Evolutionary conservation across 1,139 yeast species (phyloP).

Genomic region (Sugiyamaella xylanicola): DNA sequence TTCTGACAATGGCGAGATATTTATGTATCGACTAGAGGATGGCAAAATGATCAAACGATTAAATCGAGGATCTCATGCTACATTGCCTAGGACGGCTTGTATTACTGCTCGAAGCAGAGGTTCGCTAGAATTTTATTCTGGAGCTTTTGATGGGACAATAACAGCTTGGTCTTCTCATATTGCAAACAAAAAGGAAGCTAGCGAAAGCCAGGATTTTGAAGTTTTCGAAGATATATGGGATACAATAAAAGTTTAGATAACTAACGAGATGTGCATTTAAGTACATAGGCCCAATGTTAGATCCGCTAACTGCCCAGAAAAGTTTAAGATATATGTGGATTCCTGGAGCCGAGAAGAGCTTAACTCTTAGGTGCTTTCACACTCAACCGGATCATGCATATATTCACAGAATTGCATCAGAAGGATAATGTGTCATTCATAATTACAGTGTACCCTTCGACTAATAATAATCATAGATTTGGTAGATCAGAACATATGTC

Average conservation of each 20-base stretch:
- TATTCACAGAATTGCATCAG: no score
- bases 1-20: conserved; percentile 77
- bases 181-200: conserved; percentile 5
- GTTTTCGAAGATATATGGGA: conserved; percentile 17
- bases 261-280: no score
- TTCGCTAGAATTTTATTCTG: conserved; percentile 37
- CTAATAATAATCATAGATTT: no score
- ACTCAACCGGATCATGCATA: no score
- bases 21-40: conserved; percentile 61
- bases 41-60: conserved; percentile 64
- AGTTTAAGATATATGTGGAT: no score
- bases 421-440: no score
- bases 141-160: conserved; percentile 43
- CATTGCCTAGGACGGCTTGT: conserved; percentile 48
- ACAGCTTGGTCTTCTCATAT: conserved; percentile 36
- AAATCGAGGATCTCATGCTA: conserved; percentile 41
- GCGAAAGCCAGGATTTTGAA: conserved; percentile 17
- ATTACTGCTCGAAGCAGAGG: conserved; percentile 52
- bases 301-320: no score
- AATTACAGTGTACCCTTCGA: no score
- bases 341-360: no score
- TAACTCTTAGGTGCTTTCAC: no score
- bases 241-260: not conserved
- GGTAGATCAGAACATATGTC: no score
- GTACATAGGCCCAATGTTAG: no score